Base-by-base conservation (phyloP, 1,284 basidiomycete genomes). In the Pseudozyma sp. region DNA sequence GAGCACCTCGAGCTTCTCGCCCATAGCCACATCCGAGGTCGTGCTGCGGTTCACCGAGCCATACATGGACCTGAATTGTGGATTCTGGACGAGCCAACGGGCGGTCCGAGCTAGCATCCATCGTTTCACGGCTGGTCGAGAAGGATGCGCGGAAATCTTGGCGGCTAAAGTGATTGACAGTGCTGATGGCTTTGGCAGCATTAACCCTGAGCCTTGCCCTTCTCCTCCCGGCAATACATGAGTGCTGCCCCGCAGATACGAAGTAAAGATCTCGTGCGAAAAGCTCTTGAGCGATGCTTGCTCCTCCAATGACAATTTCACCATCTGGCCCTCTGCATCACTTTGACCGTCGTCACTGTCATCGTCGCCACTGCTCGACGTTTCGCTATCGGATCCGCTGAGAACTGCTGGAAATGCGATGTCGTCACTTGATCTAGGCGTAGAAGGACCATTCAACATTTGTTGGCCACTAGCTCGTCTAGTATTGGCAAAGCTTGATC, bases 351-450 rank as follows among this genome's bases (percentile, higher is more conserved):
- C 68, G 8, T 65, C 68, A 45, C 54, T 61, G 34, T 66, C 58
- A n/a, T 66, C 70, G 5, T 68, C 65, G 12, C 34, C 53, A 45
- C 53, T 55, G 21, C 42, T 55, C n/a, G 42, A 44, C 10, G 11
- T 45, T 2, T 44, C 69, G 49, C 59, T 62, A 19, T 66, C 61
- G 36, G 62, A 40, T 14, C 18, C 56, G 25, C 55, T 62, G 6
- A 45, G 35, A 14, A 39, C 52, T 40, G 42, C 55, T 1, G 61
- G 36, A 36, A 59, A 34, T 11, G 62, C 43, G 10, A 70, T 43
- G 14, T 66, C 71, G 42, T 74, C 71, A 45, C 66, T 66, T 42
- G 71, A 74, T 49, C 71, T 61, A 3, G 71, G 71, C 38, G 71
- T 74, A n/a, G 45, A 52, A n/a, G 66, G 54, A 10, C 13, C 43